Evolutionary conservation across 495 filamentous ascomycete species (phyloP), one percentile per base, ranked within the genome.

Genomic region (Penicillium parvum): DNA sequence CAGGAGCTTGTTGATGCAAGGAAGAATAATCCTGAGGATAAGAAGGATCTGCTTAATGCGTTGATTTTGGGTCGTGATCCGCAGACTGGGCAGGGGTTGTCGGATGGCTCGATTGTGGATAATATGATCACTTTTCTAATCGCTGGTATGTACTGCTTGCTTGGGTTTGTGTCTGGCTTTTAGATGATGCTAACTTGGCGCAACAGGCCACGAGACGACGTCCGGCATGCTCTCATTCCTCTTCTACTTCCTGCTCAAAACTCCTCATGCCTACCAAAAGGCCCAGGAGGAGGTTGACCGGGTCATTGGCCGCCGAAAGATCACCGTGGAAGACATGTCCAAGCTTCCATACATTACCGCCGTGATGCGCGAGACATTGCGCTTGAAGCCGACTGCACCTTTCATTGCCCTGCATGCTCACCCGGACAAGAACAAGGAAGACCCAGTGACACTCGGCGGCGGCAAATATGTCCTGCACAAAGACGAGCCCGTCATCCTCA

Each of bases 51-150:
- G 14, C 65, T 90, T 4, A 78, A 79, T 52, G 80, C 80, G 5
- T 81, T 91, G 77, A 61, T 91, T 30, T 65, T 78, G 7, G 82
- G 82, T 12, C 74, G 70, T 0, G 86, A 85, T 60, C 69, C 76
- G 7, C 76, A 80, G 63, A 88, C 84, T 1, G 85, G 85, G 1
- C 58, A 78, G 38, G 74, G 74, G 11, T 68, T 89, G 55, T 71
- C 60, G 1, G 78, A 84, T 36, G 58, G 72, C 4, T 78, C 69
- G 34, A 83, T 87, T 52, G 69, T 81, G 16, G 69, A 84, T 53
- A 86, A 88, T 50, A 75, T 86, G 65, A 79, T 84, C 34, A 88
- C 84, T 0, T 86, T 88, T 50, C 57, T 88, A 49, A 79, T 84
- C 56, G 82, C 80, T 17, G 53, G 53, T 58, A 53, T 16, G 57